Evolutionary conservation across 2,329 filamentous ascomycete genomes (phyloP), one percentile per base, ranked within the genome.

Genomic region (Apiospora aurea): DNA sequence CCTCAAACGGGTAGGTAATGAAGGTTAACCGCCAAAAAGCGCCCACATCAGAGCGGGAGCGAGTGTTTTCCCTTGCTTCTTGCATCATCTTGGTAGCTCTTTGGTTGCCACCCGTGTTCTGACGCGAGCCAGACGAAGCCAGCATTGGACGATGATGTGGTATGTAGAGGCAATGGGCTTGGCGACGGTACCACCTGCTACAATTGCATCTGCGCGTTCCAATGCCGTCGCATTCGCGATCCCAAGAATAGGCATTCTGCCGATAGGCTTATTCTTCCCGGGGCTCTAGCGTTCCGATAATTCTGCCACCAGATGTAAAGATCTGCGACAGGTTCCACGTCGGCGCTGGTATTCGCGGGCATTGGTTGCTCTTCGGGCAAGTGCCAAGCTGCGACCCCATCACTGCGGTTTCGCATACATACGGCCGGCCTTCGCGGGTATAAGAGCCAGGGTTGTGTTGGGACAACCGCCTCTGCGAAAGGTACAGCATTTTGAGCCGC

Each of bases 1-100:
- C 21, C 57, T 64, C 57, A 41, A 64, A 64, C 18, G 57, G 57
- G 57, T 64, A 64, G 57, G 57, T 64, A 13, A 11, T 49, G 7
- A 24, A 49, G 18, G 34, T 64, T n/a, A 41, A n/a, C 57, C 18
- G 21, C 29, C 8, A n/a, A 10, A 13, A 4, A 3, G n/a, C 34
- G 57, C 8, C 34, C 34, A 21, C 10, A 18, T 8, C 18, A 18
- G 34, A 64, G 41, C 16, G 53, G 53, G 34, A 8, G 38, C 10
- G 53, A 4, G 16, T 14, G 29, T 38, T 38, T 13, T 13, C 18
- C 34, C 18, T 64, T 41, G 18, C 26, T n/a, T 61, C 46, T 21
- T 11, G 29, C 53, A 16, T 16, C 16, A 38, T 61, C 8, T 18
- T 38, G 16, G 51, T 38, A 29, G 53, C 14, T 26, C 26, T 4